Evolutionary conservation across 2,329 filamentous ascomycete species (phyloP).

Genomic region (Paecilomyces sp.): DNA sequence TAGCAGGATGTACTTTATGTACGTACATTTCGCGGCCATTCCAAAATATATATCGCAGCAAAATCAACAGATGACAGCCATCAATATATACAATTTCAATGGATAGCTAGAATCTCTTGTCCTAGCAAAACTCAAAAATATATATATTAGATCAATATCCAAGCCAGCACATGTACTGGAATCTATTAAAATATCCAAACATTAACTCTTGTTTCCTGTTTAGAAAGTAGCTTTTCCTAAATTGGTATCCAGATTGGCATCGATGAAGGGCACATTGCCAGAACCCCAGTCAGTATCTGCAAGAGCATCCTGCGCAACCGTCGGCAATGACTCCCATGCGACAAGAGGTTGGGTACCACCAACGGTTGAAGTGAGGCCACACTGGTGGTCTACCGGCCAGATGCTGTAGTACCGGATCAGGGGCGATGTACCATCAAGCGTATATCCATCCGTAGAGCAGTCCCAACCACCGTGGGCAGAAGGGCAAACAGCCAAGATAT

Average conservation of each 20-base stretch:
- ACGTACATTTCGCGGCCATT: neutral
- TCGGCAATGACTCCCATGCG: conserved; percentile 44
- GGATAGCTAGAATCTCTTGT: too few species aligned
- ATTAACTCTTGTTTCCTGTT: too few species aligned
- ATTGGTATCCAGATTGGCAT: conserved; percentile 41
- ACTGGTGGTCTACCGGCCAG: conserved; percentile 44
- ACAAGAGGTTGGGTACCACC: conserved; percentile 42
- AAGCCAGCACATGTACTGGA: too few species aligned
- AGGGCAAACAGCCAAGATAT: conserved; percentile 44
- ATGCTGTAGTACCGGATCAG: conserved; percentile 44
- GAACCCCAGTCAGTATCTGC: conserved; percentile 40
- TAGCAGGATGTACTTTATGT: neutral
- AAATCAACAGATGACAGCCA: too few species aligned
- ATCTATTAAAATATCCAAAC: too few species aligned
- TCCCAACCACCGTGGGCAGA: conserved; percentile 46
- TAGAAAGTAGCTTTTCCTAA: conserved; percentile 32
- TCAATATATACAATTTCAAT: too few species aligned
- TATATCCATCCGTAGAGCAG: conserved; percentile 32
- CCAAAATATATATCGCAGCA: neutral
- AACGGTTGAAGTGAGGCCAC: conserved; percentile 32
- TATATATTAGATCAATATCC: too few species aligned
- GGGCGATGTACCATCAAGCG: conserved; percentile 36
- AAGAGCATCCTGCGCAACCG: conserved; percentile 36
- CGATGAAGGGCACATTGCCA: conserved; percentile 43
- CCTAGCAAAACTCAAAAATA: too few species aligned